phyloP scores from a whole-genome alignment of 345 rosid genomes.

The Arabidopsis thaliana region DNA sequence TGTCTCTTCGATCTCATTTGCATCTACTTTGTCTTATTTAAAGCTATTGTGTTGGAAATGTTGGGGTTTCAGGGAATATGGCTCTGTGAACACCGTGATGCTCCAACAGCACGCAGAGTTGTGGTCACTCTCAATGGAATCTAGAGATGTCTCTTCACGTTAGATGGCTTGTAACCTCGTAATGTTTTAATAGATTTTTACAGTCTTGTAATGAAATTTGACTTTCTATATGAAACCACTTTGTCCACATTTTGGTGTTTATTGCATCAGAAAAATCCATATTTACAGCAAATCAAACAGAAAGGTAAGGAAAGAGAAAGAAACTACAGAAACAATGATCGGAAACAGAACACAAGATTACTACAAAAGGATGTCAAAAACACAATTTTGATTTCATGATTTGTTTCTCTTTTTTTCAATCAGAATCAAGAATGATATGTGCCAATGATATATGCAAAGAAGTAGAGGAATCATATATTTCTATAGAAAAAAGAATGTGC shows the following conservation, averaged over 20 bases:
- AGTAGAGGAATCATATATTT: slow-evolving; percentile 19
- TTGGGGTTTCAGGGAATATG: slow-evolving; percentile 76
- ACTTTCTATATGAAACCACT: background rate
- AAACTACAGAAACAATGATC: slow-evolving; percentile 3
- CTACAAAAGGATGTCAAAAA: background rate
- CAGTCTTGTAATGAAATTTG: slow-evolving; percentile 11
- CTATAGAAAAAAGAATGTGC: slow-evolving; percentile 27
- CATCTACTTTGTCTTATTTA: slow-evolving; percentile 1
- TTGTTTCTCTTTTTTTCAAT: background rate
- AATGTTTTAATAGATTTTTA: slow-evolving; percentile 8
- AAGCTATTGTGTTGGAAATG: slow-evolving; percentile 30
- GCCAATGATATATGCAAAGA: background rate
- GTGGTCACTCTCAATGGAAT: slow-evolving; percentile 88
- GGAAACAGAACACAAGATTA: slow-evolving; percentile 1
- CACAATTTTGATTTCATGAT: background rate
- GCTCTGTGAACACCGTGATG: slow-evolving; percentile 96
- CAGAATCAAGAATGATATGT: background rate
- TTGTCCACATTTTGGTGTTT: slow-evolving; percentile 16
- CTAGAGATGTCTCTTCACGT: slow-evolving; percentile 19
- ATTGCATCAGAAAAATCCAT: slow-evolving; percentile 1
- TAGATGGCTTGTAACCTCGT: slow-evolving; percentile 30
- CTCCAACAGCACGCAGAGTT: slow-evolving; percentile 76
- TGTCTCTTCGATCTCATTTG: background rate
- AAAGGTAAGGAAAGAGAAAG: background rate
- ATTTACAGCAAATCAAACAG: slow-evolving; percentile 3